Conservation (phyloP, 192 early-diverging fungal species). For the Entomortierella beljakovae region DNA sequence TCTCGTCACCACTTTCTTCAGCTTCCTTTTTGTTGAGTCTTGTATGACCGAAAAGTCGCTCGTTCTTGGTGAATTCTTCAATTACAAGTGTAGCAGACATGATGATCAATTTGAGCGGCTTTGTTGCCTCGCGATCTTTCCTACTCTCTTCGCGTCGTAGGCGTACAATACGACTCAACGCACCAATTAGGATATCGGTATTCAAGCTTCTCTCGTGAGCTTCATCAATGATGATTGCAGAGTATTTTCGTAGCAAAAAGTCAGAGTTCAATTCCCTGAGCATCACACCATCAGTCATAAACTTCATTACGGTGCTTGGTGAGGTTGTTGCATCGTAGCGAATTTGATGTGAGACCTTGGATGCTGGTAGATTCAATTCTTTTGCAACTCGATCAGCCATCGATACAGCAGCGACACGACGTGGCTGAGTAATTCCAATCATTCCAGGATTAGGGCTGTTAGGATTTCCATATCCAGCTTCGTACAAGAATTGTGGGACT, state of each 20-base stretch:
- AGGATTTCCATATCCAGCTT: constrained; percentile 96
- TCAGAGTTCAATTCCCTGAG: constrained; percentile 92
- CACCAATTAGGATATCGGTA: constrained; percentile 98
- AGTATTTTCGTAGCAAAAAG: constrained; percentile 92
- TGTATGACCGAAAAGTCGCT: constrained; percentile 61
- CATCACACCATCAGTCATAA: constrained; percentile 99
- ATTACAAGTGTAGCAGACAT: constrained; percentile 99
- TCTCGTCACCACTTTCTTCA: constrained; percentile 5
- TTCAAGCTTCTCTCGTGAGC: constrained; percentile 98
- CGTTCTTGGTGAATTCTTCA: constrained; percentile 93
- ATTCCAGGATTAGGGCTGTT: constrained; percentile 85
- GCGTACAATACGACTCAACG: constrained; percentile 89
- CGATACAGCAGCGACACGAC: constrained; percentile 96
- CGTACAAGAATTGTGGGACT: constrained; percentile 97
- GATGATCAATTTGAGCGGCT: constrained; percentile 94
- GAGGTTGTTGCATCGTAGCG: constrained; percentile 91
- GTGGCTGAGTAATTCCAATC: constrained; percentile 98
- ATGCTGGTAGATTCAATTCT: constrained; percentile 83
- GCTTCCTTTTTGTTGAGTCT: constrained; percentile 18
- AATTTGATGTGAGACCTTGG: constrained; percentile 85
- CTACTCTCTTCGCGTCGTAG: constrained; percentile 75
- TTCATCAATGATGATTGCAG: constrained; percentile 97
- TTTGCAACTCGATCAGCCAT: constrained; percentile 96
- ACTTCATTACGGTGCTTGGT: constrained; percentile 89
- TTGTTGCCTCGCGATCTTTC: constrained; percentile 58